Conservation (phyloP, 129 eudicot genomes). For the Artemisia argyi region DNA sequence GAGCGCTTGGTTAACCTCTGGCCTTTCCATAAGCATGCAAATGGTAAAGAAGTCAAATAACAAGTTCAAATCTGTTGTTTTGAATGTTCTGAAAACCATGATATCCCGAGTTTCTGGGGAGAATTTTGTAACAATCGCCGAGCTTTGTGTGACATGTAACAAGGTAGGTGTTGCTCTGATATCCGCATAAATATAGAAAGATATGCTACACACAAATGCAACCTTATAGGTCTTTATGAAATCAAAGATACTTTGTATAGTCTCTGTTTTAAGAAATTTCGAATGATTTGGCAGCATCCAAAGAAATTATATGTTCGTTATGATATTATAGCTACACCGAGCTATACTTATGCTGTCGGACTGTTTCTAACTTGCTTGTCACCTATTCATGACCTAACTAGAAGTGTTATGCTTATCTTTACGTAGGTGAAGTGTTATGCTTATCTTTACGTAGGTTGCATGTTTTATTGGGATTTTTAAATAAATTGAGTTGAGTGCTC, state of each 20-base stretch:
- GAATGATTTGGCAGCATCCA: background rate
- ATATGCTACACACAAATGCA: slow-evolving; percentile 9
- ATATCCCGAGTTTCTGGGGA: slow-evolving; percentile 8
- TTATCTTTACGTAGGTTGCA: no score
- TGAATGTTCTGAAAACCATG: background rate
- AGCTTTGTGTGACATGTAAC: background rate
- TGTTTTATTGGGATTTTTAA: no score
- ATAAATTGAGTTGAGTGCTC: no score
- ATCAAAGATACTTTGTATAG: slow-evolving; percentile 5
- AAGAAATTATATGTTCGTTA: background rate
- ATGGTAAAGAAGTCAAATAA: slow-evolving; percentile 49
- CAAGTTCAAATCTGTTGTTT: background rate
- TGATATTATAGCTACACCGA: background rate
- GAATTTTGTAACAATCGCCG: slow-evolving; percentile 10
- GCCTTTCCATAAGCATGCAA: slow-evolving; percentile 88
- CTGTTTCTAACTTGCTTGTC: no score
- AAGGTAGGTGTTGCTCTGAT: background rate
- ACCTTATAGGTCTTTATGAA: background rate
- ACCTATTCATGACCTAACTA: no score
- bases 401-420: no score
- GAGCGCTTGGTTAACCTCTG: slow-evolving; percentile 90
- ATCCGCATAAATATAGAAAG: background rate
- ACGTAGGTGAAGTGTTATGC: no score
- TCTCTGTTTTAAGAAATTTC: background rate
- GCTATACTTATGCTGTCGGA: no score